phyloP scores from a whole-genome alignment of 116 monocot species.

The Posidonia oceanica region DNA sequence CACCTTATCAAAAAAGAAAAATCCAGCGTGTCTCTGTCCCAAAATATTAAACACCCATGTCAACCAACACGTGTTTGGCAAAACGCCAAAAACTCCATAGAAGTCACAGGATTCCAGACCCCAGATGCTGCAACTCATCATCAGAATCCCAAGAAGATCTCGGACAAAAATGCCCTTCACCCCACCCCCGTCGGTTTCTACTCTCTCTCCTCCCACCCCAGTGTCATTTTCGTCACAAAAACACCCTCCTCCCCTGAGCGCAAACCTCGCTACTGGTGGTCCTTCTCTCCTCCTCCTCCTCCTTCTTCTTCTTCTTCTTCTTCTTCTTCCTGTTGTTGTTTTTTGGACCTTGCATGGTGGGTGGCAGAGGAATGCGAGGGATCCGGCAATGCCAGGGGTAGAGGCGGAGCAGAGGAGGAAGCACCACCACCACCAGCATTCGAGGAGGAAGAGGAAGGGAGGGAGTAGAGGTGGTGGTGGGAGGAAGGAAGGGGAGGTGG shows the following conservation, averaged over 20 bases:
- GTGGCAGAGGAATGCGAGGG: neutral
- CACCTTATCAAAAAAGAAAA: too few relatives aligned
- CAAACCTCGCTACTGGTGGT: neutral
- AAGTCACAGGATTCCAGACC: too few relatives aligned
- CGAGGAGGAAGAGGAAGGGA: conserved; percentile 1
- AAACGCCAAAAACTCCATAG: too few relatives aligned
- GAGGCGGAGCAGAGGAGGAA: neutral
- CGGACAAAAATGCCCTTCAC: neutral
- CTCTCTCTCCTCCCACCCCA: neutral
- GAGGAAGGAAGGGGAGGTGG: neutral
- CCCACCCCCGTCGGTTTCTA: neutral
- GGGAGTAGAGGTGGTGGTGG: neutral
- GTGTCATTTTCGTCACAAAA: neutral
- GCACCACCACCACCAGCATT: neutral
- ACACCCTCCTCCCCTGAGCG: neutral
- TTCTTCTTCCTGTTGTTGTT: too few relatives aligned
- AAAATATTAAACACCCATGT: too few relatives aligned
- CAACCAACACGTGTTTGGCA: too few relatives aligned
- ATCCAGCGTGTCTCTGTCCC: too few relatives aligned
- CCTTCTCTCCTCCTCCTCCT: neutral
- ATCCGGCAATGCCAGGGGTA: neutral
- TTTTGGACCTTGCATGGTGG: neutral
- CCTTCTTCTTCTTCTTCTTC: too few relatives aligned
- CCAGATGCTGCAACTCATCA: too few relatives aligned
- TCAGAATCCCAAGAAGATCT: neutral